Evolutionary conservation across 371 early-diverging fungal species (phyloP), one percentile per base, ranked within the genome.

Genomic region (Rhizopus sp.): DNA sequence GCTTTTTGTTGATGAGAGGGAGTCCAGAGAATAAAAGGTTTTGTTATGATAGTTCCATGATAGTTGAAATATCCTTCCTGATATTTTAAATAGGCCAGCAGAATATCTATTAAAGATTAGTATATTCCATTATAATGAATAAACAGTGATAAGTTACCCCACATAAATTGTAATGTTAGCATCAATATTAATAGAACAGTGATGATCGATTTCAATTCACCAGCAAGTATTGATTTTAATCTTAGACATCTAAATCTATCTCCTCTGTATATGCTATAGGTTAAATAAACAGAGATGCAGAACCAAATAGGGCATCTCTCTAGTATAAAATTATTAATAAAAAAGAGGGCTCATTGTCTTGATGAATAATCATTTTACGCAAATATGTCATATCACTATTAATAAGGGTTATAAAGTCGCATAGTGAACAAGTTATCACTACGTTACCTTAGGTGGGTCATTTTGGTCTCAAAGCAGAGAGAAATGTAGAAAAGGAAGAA

Each of bases 371-470:
- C 6, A 12, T 15, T 42, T 54, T 76, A 70, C 77, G 65, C 32
- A 76, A 51, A 57, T 73, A 76, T 30, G 77, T 73, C 45, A 73
- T 73, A 64, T 76, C 77, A 64, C 77, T 76, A 44, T 23, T 23
- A 23, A 23, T 23, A 23, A 23, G 23, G 0, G 23, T 23, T 23
- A 23, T 23, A 23, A 23, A 23, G 23, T 23, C 23, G 23, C 23
- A 23, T 23, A 23, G 2, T 23, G 23, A 23, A 23, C 23, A 23
- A 23, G 23, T 23, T 23, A 23, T 23, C 23, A 23, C 23, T 23
- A 23, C 23, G 23, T 23, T 23, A 23, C 23, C 23, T 23, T 23
- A 23, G 23, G 23, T 23, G 23, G 23, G 23, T 23, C 23, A 23
- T 23, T 23, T 23, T 23, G 23, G 23, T 2, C 23, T 23, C 23